Evolutionary conservation across 2,329 filamentous ascomycete species (phyloP).

Genomic region (Pyrenophora graminea): DNA sequence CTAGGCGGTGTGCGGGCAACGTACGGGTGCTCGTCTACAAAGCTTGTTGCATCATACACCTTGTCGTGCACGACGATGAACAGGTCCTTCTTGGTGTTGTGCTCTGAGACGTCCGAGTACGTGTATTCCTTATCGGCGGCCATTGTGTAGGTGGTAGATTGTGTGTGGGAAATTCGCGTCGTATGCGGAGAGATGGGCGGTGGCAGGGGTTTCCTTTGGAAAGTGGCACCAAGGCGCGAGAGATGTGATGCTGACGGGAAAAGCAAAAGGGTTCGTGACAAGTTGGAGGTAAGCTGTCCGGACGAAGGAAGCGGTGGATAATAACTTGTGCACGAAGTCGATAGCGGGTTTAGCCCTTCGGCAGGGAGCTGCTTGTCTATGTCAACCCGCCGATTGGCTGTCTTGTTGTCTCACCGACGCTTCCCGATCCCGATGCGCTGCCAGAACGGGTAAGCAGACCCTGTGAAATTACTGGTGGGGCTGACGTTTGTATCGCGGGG

Average conservation of each 20-base stretch:
- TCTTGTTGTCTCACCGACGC: slow-evolving; percentile 6
- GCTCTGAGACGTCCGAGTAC: slow-evolving; percentile 49
- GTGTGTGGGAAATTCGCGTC: slow-evolving; percentile 5
- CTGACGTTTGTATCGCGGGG: slow-evolving; percentile 3
- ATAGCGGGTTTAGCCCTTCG: no score
- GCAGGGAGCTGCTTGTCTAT: slow-evolving; percentile 7
- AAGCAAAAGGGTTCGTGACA: no score
- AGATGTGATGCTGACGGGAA: not conserved
- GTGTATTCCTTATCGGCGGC: slow-evolving; percentile 47
- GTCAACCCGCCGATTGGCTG: slow-evolving; percentile 21
- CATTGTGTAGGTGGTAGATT: slow-evolving; percentile 29
- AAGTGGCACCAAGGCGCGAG: not conserved
- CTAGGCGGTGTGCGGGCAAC: slow-evolving; percentile 39
- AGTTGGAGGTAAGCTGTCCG: not conserved
- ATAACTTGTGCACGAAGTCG: not conserved
- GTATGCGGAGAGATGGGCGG: not conserved
- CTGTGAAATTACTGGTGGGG: slow-evolving; percentile 9
- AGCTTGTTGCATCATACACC: slow-evolving; percentile 87
- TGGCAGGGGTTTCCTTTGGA: not conserved
- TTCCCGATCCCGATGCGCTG: slow-evolving; percentile 8
- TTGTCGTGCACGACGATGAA: slow-evolving; percentile 94
- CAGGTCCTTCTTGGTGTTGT: slow-evolving; percentile 78
- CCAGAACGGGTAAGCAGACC: slow-evolving; percentile 23
- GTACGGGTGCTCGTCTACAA: slow-evolving; percentile 95
- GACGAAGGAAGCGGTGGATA: not conserved